Base-by-base conservation (phyloP, 441 rosid species). In the Aquilaria agallochum region DNA sequence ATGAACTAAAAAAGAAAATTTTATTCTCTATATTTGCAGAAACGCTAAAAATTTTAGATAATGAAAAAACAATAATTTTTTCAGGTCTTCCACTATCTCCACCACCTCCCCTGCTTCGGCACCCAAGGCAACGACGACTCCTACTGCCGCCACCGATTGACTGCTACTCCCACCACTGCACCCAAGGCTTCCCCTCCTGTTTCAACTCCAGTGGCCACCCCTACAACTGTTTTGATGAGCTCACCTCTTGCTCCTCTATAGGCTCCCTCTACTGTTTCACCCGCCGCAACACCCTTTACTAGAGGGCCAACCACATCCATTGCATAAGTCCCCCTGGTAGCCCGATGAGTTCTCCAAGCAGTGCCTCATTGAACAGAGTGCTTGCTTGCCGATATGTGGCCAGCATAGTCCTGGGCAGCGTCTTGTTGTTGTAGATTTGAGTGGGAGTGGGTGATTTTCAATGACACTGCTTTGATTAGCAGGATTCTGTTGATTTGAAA, bases 391-490 rank as follows among this genome's bases (percentile, higher is more conserved):
- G 86, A 57, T 76, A 79, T 40, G 62, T 72, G 4, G 62, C 69
- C 1, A 83, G 78, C 4, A 68, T 63, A 34, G 64, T 76, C 59
- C 58, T 75, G 51, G 64, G 69, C 8, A 59, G 68, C 5, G 58
- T 73, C 51, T 70, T 81, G 57, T 62, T 81, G 74, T 27, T 89
- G 75, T 89, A 83, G 83, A 76, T 73, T 77, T 52, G 60, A 63
- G 34, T 30, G 27, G 33, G 60, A 15, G 66, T 5, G 4, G 48
- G 13, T 20, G 27, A 13, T 55, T 20, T 20, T 33, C 53, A 42
- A 6, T 34, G 60, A 56, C 27, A 20, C 27, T 20, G 1, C 27
- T 49, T 56, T 64, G 40, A 11, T 9, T 36, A 20, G 14, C 52
- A 53, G 49, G 50, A 9, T 61, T 34, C 56, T 62, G 50, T 42